Base-by-base conservation (phyloP, 208 protist genomes). In the Trypanosoma conorhini region DNA sequence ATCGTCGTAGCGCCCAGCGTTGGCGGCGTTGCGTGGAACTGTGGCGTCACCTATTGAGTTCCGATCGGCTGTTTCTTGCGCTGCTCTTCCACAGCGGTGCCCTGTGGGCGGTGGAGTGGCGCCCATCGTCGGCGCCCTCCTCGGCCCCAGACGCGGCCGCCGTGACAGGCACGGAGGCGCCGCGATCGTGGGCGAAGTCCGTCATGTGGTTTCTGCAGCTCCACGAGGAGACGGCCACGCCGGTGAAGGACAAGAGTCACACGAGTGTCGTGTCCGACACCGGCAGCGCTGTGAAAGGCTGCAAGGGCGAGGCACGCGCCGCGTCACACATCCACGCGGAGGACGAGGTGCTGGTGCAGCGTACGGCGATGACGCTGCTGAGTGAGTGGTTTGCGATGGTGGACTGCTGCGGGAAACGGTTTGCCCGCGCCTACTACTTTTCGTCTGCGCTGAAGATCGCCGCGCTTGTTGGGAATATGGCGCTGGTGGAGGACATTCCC, bases 51-150 rank as follows among this genome's bases (percentile, higher is more conserved):
- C 64, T 91, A n/a, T 33, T 93, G n/a, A 77, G 80, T 33, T 83
- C 77, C n/a, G 85, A 93, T 52, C 62, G 72, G 21, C 58, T 93
- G 17, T 78, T 91, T 56, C 83, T 93, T 15, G 73, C 75, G n/a
- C 51, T 93, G 24, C 79, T 93, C 13, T 81, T 89, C 33, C 85
- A 93, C 67, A 67, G 85, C 10, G 88, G 88, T 30, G 88, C 81
- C 24, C 60, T 93, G 7, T 89, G 83, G 82, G 72, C 76, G 3
- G 77, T 75, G 13, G 74, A 91, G 66, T 91, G 89, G 79, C 60
- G 70, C 10, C 62, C 87, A 3, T 19, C 21, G 10, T 19, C 21
- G 17, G 24, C 5, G 9, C 1, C 51, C 8, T 30, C 21, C 10
- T 33, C 46, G 21, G 12, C 17, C 15, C 5, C 33, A 17, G 24